These are phyloP conservation scores for Oenanthe sinensis DNA, from an alignment of 129 eudicot species.

Conservation along the genomic window DNA sequence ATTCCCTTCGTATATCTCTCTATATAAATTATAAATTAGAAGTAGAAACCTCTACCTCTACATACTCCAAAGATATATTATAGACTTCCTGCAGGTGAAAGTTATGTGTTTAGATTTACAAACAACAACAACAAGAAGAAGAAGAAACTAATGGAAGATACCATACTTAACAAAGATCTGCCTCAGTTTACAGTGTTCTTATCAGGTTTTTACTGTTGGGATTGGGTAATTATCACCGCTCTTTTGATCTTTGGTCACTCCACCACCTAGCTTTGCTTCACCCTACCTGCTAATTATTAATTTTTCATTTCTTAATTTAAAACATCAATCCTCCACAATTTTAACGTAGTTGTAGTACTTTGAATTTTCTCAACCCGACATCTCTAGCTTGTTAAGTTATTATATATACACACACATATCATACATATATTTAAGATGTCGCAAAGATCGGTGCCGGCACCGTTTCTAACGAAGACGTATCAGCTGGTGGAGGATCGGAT, in stretches of 20 bases:
- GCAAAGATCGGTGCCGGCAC: constrained; percentile 75
- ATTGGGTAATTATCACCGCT: constrained; percentile 86
- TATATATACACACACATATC: neutral
- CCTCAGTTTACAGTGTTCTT: constrained; percentile 53
- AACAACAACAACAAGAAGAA: neutral
- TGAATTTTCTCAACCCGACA: too few relatives aligned
- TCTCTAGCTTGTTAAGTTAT: neutral
- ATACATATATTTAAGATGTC: constrained; percentile 31
- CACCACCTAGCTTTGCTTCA: constrained; percentile 32
- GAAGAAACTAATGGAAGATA: constrained; percentile 31
- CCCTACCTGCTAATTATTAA: neutral
- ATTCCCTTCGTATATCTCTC: neutral
- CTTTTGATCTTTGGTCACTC: constrained; percentile 42
- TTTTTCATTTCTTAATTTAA: neutral
- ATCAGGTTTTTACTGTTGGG: constrained; percentile 95
- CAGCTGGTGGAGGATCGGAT: constrained; percentile 67
- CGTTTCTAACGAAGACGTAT: constrained; percentile 79
- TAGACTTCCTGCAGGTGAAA: neutral
- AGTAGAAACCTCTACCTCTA: neutral
- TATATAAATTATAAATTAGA: neutral
- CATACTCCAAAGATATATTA: neutral
- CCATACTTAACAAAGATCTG: constrained; percentile 27
- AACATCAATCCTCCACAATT: neutral
- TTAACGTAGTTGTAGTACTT: neutral
- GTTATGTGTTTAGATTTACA: neutral